phyloP scores from a whole-genome alignment of 768 basidiomycete species.

The Suillus clintonianus region DNA sequence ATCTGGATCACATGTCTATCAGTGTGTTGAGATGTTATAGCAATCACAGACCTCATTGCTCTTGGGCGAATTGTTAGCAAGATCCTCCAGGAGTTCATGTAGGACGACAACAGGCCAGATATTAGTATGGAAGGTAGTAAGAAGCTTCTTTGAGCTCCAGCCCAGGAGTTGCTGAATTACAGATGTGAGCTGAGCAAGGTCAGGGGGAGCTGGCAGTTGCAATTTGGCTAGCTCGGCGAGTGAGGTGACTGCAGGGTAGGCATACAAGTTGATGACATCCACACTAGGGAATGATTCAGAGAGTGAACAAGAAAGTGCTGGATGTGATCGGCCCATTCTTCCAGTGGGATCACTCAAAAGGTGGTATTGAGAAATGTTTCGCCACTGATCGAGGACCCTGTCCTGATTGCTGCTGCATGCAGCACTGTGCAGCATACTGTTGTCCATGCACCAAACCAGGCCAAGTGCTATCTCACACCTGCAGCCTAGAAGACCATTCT shows the following conservation, averaged over 20 bases:
- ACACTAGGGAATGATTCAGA: neutral
- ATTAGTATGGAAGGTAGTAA: neutral
- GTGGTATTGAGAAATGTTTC: neutral
- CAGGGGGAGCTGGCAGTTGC: neutral
- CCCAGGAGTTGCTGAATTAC: neutral
- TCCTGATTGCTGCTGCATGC: neutral
- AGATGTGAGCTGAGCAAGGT: neutral
- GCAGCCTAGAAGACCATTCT: neutral
- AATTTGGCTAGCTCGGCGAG: neutral
- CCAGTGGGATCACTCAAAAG: neutral
- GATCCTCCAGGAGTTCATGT: neutral
- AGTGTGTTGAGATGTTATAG: neutral
- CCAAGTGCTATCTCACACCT: neutral
- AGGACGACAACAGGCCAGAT: neutral
- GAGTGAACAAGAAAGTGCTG: neutral
- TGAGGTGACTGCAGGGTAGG: neutral
- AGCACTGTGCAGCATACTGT: neutral
- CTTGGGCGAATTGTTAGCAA: neutral
- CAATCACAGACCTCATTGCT: neutral
- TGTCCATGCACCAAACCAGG: neutral
- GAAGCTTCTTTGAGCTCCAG: neutral
- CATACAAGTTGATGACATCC: neutral
- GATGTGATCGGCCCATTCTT: neutral
- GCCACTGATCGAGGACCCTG: neutral
- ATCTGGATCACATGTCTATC: neutral